Base-by-base conservation (phyloP, 176 grass and related monocot genomes). In the Coix lacrymajobi region DNA sequence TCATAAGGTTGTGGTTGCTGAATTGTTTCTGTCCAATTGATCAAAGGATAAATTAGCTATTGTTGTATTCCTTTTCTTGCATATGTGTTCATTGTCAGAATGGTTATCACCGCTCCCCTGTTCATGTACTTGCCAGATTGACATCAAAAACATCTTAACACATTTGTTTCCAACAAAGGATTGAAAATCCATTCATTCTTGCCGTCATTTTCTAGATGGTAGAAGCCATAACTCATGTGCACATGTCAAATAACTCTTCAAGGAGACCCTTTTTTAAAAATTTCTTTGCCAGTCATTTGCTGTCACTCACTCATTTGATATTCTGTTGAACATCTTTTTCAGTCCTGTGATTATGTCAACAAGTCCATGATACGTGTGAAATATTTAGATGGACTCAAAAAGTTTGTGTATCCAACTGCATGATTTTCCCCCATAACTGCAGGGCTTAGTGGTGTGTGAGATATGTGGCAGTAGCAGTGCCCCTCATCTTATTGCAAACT, bases 401-500 rank as follows among this genome's bases (percentile, higher is more conserved):
- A 41, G 16, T 19, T 28, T 46, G 15, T 46, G 14, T 72, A 72
- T 72, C 28, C 25, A 10, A 29, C 22, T 75, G 65, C 36, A 26
- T 60, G 70, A 48, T 26, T 26, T 69, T 70, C 68, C 3, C 31
- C 9, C 22, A 40, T 82, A 6, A 62, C 31, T 32, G 52, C 73
- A 87, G 86, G 39, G 29, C 1, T 43, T 41, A 37, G 24, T 62
- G 19, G 77, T 66, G 25, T 83, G 86, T 64, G 73, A 77, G 64
- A 71, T 69, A 71, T 87, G 86, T 58, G 86, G 86, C 41, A 78
- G 73, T 33, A 32, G 73, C 5, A 76, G 31, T n/a, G 11, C 32
- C 22, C 73, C 49, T 76, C 49, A 76, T 76, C 73, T 76, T 77
- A 77, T 77, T 29, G 75, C 75, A 43, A 39, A 29, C 4, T 77